These are phyloP conservation scores for Citrus inodora DNA, from an alignment of 345 rosid genomes.

Conservation along the genomic window DNA sequence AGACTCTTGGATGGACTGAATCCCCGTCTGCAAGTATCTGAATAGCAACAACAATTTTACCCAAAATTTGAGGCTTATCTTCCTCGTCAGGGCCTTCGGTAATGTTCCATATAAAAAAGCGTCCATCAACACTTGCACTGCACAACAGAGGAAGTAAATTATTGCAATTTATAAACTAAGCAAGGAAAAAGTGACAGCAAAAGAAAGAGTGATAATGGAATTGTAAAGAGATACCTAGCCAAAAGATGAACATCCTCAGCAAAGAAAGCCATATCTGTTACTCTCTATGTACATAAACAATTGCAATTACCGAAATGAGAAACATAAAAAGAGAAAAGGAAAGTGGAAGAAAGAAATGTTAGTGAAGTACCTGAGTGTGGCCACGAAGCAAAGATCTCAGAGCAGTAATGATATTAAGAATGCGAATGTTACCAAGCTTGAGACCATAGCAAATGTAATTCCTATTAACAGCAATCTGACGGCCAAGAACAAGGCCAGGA, in stretches of 20 bases:
- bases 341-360: neutral
- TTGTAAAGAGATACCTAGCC: conserved; percentile 49
- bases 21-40: conserved; percentile 51
- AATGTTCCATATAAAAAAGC: conserved; percentile 63
- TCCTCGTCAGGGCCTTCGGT: conserved; percentile 67
- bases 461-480: conserved; percentile 77
- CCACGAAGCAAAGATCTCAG: conserved; percentile 71
- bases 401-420: conserved; percentile 70
- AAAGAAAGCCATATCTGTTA: conserved; percentile 78
- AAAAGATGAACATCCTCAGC: conserved; percentile 83
- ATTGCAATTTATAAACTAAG: neutral
- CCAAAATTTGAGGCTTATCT: conserved; percentile 68
- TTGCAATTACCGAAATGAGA: neutral
- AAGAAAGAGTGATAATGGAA: neutral
- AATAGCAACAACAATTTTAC: conserved; percentile 50
- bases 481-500: conserved; percentile 65
- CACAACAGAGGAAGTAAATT: conserved; percentile 10
- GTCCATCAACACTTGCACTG: conserved; percentile 67
- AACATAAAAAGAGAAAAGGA: neutral
- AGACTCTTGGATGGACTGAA: conserved; percentile 52
- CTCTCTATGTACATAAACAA: conserved; percentile 36
- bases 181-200: neutral
- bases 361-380: conserved; percentile 49
- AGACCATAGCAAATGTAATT: conserved; percentile 76
- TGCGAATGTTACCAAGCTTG: conserved; percentile 68